These are phyloP conservation scores for Diaporthe ilicicola DNA, from an alignment of 2,329 filamentous ascomycete genomes.

Conservation along the genomic window DNA sequence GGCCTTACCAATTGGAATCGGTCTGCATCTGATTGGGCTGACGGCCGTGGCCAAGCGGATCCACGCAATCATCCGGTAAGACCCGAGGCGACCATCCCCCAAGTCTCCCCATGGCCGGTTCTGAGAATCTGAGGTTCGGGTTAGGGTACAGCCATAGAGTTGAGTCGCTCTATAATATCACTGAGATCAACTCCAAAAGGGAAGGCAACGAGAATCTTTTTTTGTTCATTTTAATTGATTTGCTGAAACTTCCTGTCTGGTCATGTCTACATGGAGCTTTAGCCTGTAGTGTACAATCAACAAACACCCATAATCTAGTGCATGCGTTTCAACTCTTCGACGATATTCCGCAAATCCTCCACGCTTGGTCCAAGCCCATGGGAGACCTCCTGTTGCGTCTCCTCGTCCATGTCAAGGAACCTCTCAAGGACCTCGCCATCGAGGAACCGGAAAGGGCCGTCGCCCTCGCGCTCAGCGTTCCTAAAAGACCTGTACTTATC, in stretches of 20 bases:
- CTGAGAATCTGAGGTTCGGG: not conserved
- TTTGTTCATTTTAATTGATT: not conserved
- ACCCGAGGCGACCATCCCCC: not conserved
- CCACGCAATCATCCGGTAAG: slow-evolving; percentile 18
- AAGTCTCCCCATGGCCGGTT: not conserved
- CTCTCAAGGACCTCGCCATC: slow-evolving; percentile 91
- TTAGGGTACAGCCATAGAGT: too few species aligned
- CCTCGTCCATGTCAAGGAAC: slow-evolving; percentile 77
- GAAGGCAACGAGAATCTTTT: too few species aligned
- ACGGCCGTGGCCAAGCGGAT: slow-evolving; percentile 10
- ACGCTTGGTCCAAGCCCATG: slow-evolving; percentile 67
- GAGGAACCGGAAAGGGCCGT: slow-evolving; percentile 85
- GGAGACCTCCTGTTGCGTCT: slow-evolving; percentile 61
- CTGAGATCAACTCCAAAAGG: too few species aligned
- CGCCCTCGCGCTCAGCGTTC: slow-evolving; percentile 73
- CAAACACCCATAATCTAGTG: slow-evolving; percentile 50
- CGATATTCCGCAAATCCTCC: slow-evolving; percentile 67
- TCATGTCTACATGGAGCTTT: not conserved
- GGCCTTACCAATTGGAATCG: slow-evolving; percentile 32
- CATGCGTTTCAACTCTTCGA: slow-evolving; percentile 70
- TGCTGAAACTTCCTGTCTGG: not conserved
- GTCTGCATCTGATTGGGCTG: slow-evolving; percentile 31
- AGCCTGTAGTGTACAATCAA: not conserved
- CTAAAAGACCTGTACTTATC: slow-evolving; percentile 83
- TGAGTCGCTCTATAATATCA: too few species aligned